phyloP scores from a whole-genome alignment of 345 rosid genomes.

The Camelina neglecta region DNA sequence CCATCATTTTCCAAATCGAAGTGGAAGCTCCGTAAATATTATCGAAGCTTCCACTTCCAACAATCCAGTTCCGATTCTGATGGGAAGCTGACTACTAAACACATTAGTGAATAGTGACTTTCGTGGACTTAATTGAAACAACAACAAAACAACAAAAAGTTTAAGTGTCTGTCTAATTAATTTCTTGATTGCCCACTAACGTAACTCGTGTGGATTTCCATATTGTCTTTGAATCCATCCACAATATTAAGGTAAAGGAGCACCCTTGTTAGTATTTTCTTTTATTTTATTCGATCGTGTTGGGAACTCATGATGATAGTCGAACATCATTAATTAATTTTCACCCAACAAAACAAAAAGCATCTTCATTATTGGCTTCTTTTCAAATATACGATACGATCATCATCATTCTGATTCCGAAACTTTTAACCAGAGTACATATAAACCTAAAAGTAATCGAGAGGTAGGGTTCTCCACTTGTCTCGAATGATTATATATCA shows the following conservation, averaged over 20 bases:
- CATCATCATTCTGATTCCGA: constrained; percentile 31
- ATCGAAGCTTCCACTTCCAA: background rate
- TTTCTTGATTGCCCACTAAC: constrained; percentile 14
- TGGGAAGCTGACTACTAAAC: constrained; percentile 10
- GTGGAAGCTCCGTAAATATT: background rate
- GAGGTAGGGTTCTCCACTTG: constrained; percentile 40
- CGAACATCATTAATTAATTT: no score
- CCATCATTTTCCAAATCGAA: no score
- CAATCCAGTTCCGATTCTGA: background rate
- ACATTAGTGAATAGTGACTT: constrained; percentile 4
- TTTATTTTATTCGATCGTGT: no score
- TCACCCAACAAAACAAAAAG: background rate
- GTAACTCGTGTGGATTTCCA: background rate
- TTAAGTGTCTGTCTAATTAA: background rate
- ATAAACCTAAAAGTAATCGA: constrained; percentile 1
- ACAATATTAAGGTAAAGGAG: no score
- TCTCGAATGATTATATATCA: constrained; percentile 24
- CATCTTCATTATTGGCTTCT: constrained; percentile 31
- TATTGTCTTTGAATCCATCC: no score
- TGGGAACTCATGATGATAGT: no score
- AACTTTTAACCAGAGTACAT: constrained; percentile 17
- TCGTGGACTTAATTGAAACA: background rate
- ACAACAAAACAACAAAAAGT: no score
- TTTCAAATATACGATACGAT: constrained; percentile 15
- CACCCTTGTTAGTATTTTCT: no score